Evolutionary conservation across 495 filamentous ascomycete species (phyloP).

Genomic region (Neurospora intermedia): DNA sequence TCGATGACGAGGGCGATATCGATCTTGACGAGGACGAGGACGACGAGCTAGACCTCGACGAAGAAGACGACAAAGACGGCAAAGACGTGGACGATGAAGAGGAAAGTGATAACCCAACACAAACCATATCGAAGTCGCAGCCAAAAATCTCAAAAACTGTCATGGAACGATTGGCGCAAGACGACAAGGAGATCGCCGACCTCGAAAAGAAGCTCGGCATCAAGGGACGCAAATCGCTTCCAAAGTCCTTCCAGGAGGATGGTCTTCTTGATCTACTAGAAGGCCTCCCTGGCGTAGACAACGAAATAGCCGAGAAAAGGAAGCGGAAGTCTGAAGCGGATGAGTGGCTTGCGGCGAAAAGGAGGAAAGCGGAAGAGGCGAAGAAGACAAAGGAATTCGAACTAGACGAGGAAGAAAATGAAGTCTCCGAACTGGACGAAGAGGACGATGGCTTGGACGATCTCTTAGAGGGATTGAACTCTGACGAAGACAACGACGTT

Average conservation of each 20-base stretch:
- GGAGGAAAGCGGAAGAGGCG: slow-evolving; percentile 29
- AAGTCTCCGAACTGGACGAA: slow-evolving; percentile 7
- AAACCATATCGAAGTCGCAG: slow-evolving; percentile 10
- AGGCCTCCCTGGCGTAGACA: slow-evolving; percentile 47
- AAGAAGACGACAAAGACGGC: slow-evolving; percentile 16
- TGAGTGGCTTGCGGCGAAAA: slow-evolving; percentile 38
- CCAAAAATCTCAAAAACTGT: slow-evolving; percentile 44
- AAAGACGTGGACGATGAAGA: slow-evolving; percentile 21
- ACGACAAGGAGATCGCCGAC: slow-evolving; percentile 80
- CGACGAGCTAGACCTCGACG: slow-evolving; percentile 17
- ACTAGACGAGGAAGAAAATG: slow-evolving; percentile 23
- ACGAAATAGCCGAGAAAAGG: slow-evolving; percentile 49
- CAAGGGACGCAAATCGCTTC: slow-evolving; percentile 54
- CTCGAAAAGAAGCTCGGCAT: slow-evolving; percentile 84
- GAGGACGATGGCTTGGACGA: slow-evolving; percentile 25
- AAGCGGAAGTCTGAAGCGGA: slow-evolving; percentile 55
- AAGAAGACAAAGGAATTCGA: slow-evolving; percentile 11
- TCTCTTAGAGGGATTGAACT: slow-evolving; percentile 1
- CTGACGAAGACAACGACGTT: slow-evolving; percentile 10
- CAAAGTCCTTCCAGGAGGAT: slow-evolving; percentile 73
- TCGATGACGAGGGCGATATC: slow-evolving; percentile 15
- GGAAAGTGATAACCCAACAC: slow-evolving; percentile 21
- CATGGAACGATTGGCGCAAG: slow-evolving; percentile 54
- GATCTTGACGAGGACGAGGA: slow-evolving; percentile 15
- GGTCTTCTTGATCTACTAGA: slow-evolving; percentile 71